Percentiles rank a stretch among this genome's conserved stretches.
Conservation (phyloP, 2,329 filamentous ascomycete genomes). For the Leptographium procerum region DNA sequence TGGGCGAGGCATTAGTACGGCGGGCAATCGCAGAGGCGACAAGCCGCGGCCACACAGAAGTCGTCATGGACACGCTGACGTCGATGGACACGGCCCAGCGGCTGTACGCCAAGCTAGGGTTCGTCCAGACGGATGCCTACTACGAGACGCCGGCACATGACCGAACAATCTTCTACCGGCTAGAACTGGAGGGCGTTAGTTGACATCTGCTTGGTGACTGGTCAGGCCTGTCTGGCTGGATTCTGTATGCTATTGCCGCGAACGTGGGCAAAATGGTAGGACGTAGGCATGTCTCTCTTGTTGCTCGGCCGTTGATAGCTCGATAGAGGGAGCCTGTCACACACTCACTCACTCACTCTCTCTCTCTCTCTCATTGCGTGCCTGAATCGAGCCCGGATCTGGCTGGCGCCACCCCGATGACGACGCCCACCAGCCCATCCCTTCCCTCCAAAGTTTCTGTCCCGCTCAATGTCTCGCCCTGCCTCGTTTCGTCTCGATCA, state of each 20-base stretch:
- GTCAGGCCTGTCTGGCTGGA: too few relatives aligned
- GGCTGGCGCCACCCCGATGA: too few relatives aligned
- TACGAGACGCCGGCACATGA: constrained; percentile 9
- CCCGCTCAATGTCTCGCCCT: background rate
- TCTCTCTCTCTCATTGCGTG: too few relatives aligned
- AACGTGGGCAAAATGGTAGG: too few relatives aligned
- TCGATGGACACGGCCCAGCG: constrained; percentile 21
- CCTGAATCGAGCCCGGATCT: background rate
- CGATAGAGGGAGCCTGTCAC: too few relatives aligned
- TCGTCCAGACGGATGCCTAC: constrained; percentile 16
- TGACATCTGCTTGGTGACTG: too few relatives aligned
- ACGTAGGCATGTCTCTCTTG: too few relatives aligned
- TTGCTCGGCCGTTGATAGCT: too few relatives aligned
- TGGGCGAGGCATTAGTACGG: constrained; percentile 5
- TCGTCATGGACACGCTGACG: constrained; percentile 11
- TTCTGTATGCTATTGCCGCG: too few relatives aligned
- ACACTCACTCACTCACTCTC: too few relatives aligned
- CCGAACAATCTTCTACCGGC: constrained; percentile 7
- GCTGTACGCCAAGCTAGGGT: constrained; percentile 36
- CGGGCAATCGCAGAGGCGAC: constrained; percentile 1
- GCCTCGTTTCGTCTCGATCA: background rate
- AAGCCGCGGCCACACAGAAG: constrained; percentile 3
- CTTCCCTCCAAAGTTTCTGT: background rate
- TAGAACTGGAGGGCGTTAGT: background rate
- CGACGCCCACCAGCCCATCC: background rate